These are phyloP conservation scores for Rhodosporidiobolus sp. DNA, from an alignment of 768 basidiomycete genomes.

Conservation along the genomic window DNA sequence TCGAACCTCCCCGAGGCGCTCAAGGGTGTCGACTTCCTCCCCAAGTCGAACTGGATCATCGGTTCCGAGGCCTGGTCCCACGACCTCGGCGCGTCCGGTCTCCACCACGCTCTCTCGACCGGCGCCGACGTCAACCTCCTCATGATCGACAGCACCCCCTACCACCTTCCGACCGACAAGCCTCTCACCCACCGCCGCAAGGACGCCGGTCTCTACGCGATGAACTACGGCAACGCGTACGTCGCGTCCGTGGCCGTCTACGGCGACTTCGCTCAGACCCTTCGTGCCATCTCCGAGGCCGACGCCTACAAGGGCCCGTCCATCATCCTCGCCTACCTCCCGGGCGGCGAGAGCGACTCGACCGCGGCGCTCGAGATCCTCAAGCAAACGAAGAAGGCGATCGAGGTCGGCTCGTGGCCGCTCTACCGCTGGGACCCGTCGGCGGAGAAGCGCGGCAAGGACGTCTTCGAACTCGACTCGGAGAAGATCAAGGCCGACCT, in stretches of 20 bases:
- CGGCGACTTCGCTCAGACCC: slow-evolving; percentile 88
- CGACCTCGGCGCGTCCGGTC: slow-evolving; percentile 88
- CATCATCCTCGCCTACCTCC: slow-evolving; percentile 89
- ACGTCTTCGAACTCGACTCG: slow-evolving; percentile 88
- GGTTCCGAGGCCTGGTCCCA: slow-evolving; percentile 98
- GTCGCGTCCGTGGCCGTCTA: slow-evolving; percentile 94
- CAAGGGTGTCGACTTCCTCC: slow-evolving; percentile 62
- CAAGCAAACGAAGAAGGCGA: slow-evolving; percentile 94
- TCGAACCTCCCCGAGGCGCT: slow-evolving; percentile 54
- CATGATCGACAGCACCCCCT: slow-evolving; percentile 87
- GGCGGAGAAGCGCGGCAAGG: slow-evolving; percentile 64
- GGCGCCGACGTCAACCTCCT: slow-evolving; percentile 90
- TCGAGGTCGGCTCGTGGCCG: slow-evolving; percentile 96
- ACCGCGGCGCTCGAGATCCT: slow-evolving; percentile 80
- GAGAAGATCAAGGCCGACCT: slow-evolving; percentile 91
- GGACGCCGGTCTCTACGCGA: slow-evolving; percentile 94
- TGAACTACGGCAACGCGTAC: slow-evolving; percentile 96
- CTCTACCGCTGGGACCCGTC: slow-evolving; percentile 95
- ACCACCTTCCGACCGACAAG: slow-evolving; percentile 62
- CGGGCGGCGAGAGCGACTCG: slow-evolving; percentile 70
- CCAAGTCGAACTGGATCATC: slow-evolving; percentile 88
- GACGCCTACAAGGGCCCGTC: slow-evolving; percentile 85
- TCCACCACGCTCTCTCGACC: slow-evolving; percentile 91
- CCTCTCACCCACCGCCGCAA: slow-evolving; percentile 81
- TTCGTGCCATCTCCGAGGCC: slow-evolving; percentile 86